Base-by-base conservation (phyloP, 352 stramenopile genomes). In the Phytophthora agathidicida region DNA sequence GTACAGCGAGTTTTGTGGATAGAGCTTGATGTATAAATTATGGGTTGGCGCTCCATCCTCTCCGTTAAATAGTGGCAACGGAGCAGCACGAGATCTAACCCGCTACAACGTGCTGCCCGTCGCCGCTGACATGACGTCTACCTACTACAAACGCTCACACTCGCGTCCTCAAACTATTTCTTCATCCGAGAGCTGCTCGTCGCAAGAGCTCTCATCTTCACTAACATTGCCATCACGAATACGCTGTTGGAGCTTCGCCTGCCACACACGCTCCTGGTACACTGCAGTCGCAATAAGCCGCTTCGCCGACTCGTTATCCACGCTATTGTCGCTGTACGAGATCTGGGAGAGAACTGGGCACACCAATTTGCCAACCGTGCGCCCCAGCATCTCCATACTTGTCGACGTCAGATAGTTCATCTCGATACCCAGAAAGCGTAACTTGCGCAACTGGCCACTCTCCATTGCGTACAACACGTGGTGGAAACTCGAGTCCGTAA, bases 371-470 rank as follows among this genome's bases (percentile, higher is more conserved):
- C 86, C 86, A 11, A 94, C 88, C 19, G 71, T 91, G n/a, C 80
- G 75, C 2, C 86, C 86, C 14, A 94, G 67, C 77, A 93, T 95
- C 59, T 93, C 81, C 79, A 95, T 92, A 64, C 86, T 91, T n/a
- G 65, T 78, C 35, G 75, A 67, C 32, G 78, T 89, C 32, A 95
- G 45, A 63, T 93, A 95, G 68, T 95, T 93, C 71, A 90, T 89
- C 69, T 95, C 86, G 22, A 95, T 86, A 10, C 86, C 86, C 37
- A 95, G 56, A 53, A 93, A 94, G 11, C 77, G 77, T 42, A 94
- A 63, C 9, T 80, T 49, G 14, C 49, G 50, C 50, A 94, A 46
- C 51, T 89, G 65, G 13, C 74, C 50, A 37, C 85, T 93, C 68
- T 94, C 85, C 73, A 94, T 92, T 14, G 85, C 83, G 36, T 86